These are phyloP conservation scores for Abrus pulchellus DNA, from an alignment of 306 rosid genomes.

Conservation along the genomic window DNA sequence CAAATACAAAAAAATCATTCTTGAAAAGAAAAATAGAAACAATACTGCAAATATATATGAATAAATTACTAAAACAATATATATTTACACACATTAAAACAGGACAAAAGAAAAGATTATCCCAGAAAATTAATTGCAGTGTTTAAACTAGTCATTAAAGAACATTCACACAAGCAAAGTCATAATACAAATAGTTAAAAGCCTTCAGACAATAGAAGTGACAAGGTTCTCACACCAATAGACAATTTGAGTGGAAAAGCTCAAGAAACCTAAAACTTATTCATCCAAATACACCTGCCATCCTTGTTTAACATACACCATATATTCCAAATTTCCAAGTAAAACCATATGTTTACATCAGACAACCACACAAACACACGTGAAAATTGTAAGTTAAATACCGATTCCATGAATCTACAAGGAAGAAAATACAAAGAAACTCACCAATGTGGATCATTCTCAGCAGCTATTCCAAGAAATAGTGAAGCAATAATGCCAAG, in stretches of 20 bases:
- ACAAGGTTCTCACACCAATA: background rate
- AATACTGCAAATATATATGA: background rate
- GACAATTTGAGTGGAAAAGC: conserved; percentile 19
- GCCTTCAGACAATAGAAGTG: background rate
- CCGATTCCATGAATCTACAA: conserved; percentile 24
- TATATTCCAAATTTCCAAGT: conserved; percentile 10
- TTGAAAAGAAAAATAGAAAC: background rate
- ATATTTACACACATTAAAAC: conserved; percentile 1
- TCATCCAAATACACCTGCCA: conserved; percentile 13
- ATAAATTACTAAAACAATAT: background rate
- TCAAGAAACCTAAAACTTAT: conserved; percentile 28
- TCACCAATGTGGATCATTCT: conserved; percentile 84
- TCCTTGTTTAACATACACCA: conserved; percentile 19
- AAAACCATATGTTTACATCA: conserved; percentile 15
- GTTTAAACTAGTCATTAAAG: background rate
- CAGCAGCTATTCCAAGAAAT: conserved; percentile 79
- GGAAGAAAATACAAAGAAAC: conserved; percentile 48
- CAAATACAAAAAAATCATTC: background rate
- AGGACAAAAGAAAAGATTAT: background rate
- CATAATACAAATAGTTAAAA: conserved; percentile 3
- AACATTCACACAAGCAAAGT: background rate
- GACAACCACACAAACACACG: conserved; percentile 11
- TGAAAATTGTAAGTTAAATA: conserved; percentile 17
- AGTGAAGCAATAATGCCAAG: conserved; percentile 86
- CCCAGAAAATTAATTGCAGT: background rate